These are phyloP conservation scores for Periconia digitata DNA, from an alignment of 2,329 filamentous ascomycete species.

Conservation along the genomic window DNA sequence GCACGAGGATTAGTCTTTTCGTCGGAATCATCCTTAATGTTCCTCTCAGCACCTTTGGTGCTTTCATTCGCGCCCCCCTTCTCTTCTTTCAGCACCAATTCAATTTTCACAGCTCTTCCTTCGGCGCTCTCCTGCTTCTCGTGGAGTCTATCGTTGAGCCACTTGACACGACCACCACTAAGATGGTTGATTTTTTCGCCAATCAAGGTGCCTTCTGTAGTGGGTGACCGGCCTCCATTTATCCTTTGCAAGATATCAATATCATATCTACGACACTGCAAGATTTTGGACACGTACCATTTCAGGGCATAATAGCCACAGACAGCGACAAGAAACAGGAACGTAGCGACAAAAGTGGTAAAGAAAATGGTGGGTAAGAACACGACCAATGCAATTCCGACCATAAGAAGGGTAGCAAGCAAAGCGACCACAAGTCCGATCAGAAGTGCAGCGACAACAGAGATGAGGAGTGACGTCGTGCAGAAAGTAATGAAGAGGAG, in stretches of 20 bases:
- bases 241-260: constrained; percentile 7
- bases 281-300: constrained; percentile 25
- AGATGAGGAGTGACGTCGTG: constrained; percentile 63
- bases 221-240: constrained; percentile 29
- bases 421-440: constrained; percentile 54
- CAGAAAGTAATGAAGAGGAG: constrained; percentile 69
- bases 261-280: neutral
- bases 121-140: constrained; percentile 9
- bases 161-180: constrained; percentile 42
- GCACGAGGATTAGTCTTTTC: neutral
- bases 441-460: constrained; percentile 61
- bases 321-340: constrained; percentile 63
- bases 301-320: constrained; percentile 58
- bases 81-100: constrained; percentile 7
- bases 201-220: constrained; percentile 37
- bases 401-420: constrained; percentile 68
- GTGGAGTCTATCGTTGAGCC: constrained; percentile 30
- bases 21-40: neutral
- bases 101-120: constrained; percentile 7
- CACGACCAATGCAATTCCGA: constrained; percentile 66
- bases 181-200: constrained; percentile 46
- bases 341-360: constrained; percentile 62
- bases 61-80: constrained; percentile 1
- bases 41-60: neutral
- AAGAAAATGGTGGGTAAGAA: constrained; percentile 70